phyloP scores from a whole-genome alignment of 306 rosid species.

The Vachellia collinsii region DNA sequence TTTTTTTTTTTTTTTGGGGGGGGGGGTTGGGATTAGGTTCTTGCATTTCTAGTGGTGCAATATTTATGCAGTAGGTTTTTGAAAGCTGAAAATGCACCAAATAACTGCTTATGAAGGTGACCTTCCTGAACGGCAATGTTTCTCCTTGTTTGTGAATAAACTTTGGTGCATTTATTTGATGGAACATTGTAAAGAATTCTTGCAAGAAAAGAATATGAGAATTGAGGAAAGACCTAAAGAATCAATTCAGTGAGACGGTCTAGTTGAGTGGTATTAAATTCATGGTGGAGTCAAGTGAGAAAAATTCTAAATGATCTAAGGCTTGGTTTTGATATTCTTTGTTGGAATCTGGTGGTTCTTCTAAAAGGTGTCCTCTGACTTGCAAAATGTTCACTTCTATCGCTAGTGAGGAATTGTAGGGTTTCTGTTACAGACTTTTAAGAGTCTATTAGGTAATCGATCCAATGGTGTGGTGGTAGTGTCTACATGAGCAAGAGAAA shows the following conservation, averaged over 20 bases:
- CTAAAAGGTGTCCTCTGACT: neutral
- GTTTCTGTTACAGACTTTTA: neutral
- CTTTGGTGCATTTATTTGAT: neutral
- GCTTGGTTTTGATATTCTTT: neutral
- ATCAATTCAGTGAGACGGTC: neutral
- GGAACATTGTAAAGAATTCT: neutral
- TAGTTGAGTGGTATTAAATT: neutral
- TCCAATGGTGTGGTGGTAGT: no score
- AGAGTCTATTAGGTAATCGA: no score
- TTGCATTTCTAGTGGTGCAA: neutral
- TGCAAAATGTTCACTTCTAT: neutral
- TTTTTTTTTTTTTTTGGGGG: no score
- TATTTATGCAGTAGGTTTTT: neutral
- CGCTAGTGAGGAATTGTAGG: neutral
- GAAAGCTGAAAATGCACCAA: neutral
- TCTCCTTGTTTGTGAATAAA: neutral
- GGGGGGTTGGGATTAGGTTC: no score
- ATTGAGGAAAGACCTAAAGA: neutral
- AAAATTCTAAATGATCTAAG: neutral
- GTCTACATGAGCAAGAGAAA: no score
- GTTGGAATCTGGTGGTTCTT: neutral
- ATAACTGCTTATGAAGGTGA: neutral
- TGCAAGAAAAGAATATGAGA: neutral
- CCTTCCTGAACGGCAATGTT: no score
- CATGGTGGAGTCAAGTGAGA: neutral